Base-by-base conservation (phyloP, 345 rosid genomes). In the Pistacia atlantica region DNA sequence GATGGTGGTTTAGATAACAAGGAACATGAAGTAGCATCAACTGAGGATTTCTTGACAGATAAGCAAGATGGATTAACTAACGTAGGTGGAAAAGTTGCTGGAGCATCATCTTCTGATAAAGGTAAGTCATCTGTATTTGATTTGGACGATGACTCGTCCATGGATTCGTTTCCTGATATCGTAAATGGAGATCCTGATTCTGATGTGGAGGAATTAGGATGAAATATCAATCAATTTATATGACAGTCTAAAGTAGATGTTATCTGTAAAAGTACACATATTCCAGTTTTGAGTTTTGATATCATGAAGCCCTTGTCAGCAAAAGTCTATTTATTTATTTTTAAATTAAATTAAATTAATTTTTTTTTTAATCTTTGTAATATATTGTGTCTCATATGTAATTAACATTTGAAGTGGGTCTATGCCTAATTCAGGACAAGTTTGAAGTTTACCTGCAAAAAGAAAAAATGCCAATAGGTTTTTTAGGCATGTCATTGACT, bases 151-250 rank as follows among this genome's bases (percentile, higher is more conserved):
- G 85, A 85, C 65, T 72, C 82, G 10, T 83, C 89, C 5, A 25
- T 69, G 17, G 90, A 79, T 61, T 80, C 87, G 1, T 55, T 86
- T 57, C 92, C 91, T 0, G 86, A 75, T 20, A 87, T 89, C 18
- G 85, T 87, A 13, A 87, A 83, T 11, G 88, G 56, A 0, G 89
- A 86, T 67, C 84, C 89, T 25, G 91, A 87, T 82, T 82, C 90
- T 8, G 87, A 78, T 70, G 78, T 79, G 72, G 74, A 82, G 61
- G 61, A 35, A 75, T 54, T 17, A 31, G 51, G 58, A 3, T 65
- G 74, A 74, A 37, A 9, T 61, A 42, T 72, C 4, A 20, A 12
- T 31, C 10, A 31, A 49, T 55, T 69, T 14, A 16, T 52, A 2
- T 69, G 46, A 51, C 4, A 25, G 6, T 22, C n/a, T 6, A 62